phyloP scores from a whole-genome alignment of 768 basidiomycete species.

The Grammothele lineata region DNA sequence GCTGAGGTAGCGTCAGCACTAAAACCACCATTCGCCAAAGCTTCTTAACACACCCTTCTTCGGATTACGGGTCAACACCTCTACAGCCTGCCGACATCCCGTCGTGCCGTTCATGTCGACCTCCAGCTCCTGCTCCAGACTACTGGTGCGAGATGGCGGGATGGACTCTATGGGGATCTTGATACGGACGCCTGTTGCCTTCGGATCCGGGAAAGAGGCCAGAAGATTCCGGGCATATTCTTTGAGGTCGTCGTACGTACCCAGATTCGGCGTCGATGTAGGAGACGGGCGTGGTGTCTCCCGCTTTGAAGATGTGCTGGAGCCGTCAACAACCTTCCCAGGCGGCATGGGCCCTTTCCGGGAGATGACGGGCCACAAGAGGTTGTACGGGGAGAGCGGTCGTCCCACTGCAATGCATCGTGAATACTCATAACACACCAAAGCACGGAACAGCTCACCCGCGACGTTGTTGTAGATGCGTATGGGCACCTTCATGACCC shows the following conservation, averaged over 20 bases:
- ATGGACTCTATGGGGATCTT: slow-evolving; percentile 18
- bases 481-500: slow-evolving; percentile 89
- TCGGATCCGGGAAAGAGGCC: slow-evolving; percentile 35
- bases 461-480: slow-evolving; percentile 85
- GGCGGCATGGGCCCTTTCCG: slow-evolving; percentile 4
- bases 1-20: slow-evolving; percentile 41
- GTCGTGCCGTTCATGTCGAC: slow-evolving; percentile 38
- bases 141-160: slow-evolving; percentile 10
- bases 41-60: slow-evolving; percentile 66
- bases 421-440: too few relatives aligned
- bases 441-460: slow-evolving; percentile 41
- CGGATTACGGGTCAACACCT: slow-evolving; percentile 84
- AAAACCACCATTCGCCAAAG: too few relatives aligned
- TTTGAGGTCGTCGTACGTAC: slow-evolving; percentile 43
- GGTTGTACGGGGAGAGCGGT: slow-evolving; percentile 66
- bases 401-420: slow-evolving; percentile 37
- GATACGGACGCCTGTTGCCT: slow-evolving; percentile 12
- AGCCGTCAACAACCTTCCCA: slow-evolving; percentile 10
- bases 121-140: slow-evolving; percentile 28
- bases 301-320: slow-evolving; percentile 1
- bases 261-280: slow-evolving; percentile 3
- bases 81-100: slow-evolving; percentile 81
- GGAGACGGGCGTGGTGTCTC: not conserved
- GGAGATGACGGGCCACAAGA: slow-evolving; percentile 68
- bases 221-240: slow-evolving; percentile 51